Evolutionary conservation across 331 rosid species (phyloP).

Genomic region (Stylosanthes scabra): DNA sequence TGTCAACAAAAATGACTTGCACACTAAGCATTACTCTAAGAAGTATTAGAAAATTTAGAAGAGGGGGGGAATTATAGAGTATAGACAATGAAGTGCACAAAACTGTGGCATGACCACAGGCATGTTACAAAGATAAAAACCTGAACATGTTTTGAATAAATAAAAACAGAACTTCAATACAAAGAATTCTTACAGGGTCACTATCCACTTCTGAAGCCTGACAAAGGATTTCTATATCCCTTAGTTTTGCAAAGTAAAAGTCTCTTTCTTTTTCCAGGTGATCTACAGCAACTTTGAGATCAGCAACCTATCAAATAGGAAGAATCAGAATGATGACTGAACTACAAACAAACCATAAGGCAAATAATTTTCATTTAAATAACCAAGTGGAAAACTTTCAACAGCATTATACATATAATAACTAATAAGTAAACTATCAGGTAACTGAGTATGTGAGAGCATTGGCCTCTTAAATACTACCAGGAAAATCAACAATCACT

Average conservation of each 20-base stretch:
- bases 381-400: slow-evolving; percentile 19
- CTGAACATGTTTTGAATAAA: slow-evolving; percentile 7
- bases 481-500: slow-evolving; percentile 17
- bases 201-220: slow-evolving; percentile 68
- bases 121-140: background rate
- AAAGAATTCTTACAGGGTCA: slow-evolving; percentile 56
- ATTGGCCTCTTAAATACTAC: slow-evolving; percentile 7
- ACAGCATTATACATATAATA: slow-evolving; percentile 17
- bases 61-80: too few species aligned
- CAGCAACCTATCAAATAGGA: slow-evolving; percentile 57
- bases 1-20: too few species aligned
- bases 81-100: slow-evolving; percentile 3
- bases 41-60: too few species aligned
- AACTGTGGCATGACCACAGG: slow-evolving; percentile 9
- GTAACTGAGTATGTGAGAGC: slow-evolving; percentile 8
- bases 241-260: slow-evolving; percentile 80
- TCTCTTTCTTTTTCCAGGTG: slow-evolving; percentile 81
- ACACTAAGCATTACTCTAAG: too few species aligned
- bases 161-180: background rate
- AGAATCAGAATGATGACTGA: slow-evolving; percentile 23
- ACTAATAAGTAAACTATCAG: slow-evolving; percentile 6
- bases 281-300: slow-evolving; percentile 73
- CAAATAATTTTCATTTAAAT: slow-evolving; percentile 1
- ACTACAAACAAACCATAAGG: background rate
- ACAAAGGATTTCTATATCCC: slow-evolving; percentile 86